Evolutionary conservation across 768 basidiomycete genomes (phyloP).

Genomic region (Clitopilus hobsonii): DNA sequence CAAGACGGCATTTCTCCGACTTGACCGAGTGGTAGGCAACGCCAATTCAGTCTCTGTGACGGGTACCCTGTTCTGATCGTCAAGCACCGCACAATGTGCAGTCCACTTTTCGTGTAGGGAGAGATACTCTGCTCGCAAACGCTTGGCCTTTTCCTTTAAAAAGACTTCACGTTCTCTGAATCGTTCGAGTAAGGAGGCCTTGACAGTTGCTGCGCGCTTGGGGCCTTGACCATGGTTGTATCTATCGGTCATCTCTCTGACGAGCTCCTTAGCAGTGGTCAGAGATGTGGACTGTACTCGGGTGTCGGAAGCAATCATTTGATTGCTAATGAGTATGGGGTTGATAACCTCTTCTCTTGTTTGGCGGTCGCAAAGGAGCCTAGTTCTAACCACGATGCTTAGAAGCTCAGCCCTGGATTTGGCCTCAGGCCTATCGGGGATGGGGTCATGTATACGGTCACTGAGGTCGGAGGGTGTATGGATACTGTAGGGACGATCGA

Average conservation of each 20-base stretch:
- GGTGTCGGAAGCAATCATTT: slow-evolving; percentile 31
- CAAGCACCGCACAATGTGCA: slow-evolving; percentile 63
- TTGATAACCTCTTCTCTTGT: slow-evolving; percentile 57
- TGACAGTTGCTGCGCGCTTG: slow-evolving; percentile 33
- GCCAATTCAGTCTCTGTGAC: slow-evolving; percentile 34
- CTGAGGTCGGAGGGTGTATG: not conserved
- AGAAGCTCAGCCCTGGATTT: slow-evolving; percentile 56
- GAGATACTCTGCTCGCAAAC: slow-evolving; percentile 63
- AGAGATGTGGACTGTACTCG: slow-evolving; percentile 21
- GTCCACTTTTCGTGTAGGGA: slow-evolving; percentile 69
- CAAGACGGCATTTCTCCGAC: slow-evolving; percentile 64
- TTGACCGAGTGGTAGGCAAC: slow-evolving; percentile 51
- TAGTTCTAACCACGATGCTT: slow-evolving; percentile 56
- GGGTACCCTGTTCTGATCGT: slow-evolving; percentile 47
- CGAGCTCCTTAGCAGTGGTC: slow-evolving; percentile 35
- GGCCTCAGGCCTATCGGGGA: slow-evolving; percentile 30
- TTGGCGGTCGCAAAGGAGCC: slow-evolving; percentile 55
- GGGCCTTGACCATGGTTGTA: slow-evolving; percentile 27
- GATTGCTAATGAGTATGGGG: slow-evolving; percentile 61
- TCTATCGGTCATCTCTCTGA: slow-evolving; percentile 42
- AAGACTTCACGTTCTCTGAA: slow-evolving; percentile 49
- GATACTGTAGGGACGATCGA: not conserved
- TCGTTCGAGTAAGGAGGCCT: slow-evolving; percentile 46
- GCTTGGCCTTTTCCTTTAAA: slow-evolving; percentile 48
- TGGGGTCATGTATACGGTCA: not conserved